Base-by-base conservation (phyloP, 768 basidiomycete genomes). In the Macrolepiota albuminosa region DNA sequence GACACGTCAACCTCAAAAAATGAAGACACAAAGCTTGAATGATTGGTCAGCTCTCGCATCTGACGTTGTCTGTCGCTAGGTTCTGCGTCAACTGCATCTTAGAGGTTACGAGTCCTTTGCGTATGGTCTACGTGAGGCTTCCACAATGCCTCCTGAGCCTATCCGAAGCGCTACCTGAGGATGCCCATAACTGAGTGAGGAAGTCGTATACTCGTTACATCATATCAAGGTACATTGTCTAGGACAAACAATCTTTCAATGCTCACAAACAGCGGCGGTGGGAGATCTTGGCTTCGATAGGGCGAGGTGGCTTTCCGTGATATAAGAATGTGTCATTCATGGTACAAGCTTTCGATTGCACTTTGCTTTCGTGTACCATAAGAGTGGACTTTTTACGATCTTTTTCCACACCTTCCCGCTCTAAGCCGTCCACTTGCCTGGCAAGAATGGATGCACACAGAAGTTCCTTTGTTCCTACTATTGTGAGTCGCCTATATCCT, bases 251-350 rank as follows among this genome's bases (percentile, higher is more conserved):
- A 42, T 54, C 29, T 43, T 43, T 43, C n/a, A 43, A 24, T 54
- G 53, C 53, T 49, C 42, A 9, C 42, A 50, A 45, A 46, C 43
- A 34, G 46, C 52, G 18, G 57, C 21, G 45, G 54, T 54, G 57
- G 39, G 36, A 47, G 54, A 48, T 63, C 49, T 33, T 46, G 18
- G 21, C 33, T 56, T 54, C 54, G 18, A 47, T 57, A 34, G 34
- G 46, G n/a, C 31, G 8, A 56, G 48, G 37, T 56, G 49, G 6
- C 39, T 18, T 42, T 52, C 43, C 49, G 54, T 48, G 55, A 59
- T 63, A 63, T 63, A 63, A 63, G 57, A 45, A 42, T 36, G 45
- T 31, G 47, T 34, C 60, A 47, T 49, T 45, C 34, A 53, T 59
- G 33, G 34, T 10, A 18, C 14, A 8, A 34, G 61, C 21, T 49